phyloP scores from a whole-genome alignment of 306 rosid genomes.

The Glycine tomentella region DNA sequence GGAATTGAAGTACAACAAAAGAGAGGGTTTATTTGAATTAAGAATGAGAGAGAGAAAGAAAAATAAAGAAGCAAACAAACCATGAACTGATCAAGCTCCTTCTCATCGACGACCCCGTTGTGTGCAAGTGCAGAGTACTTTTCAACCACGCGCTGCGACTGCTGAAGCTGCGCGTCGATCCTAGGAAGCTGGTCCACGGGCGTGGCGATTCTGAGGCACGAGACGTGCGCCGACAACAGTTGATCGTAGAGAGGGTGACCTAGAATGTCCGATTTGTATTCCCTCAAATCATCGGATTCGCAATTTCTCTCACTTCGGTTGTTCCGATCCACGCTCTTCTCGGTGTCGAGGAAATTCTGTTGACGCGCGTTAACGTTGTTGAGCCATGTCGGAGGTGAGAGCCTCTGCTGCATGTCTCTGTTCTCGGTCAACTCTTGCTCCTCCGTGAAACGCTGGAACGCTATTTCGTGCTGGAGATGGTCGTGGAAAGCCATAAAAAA shows the following conservation, averaged over 20 bases:
- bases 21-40: background rate
- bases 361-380: slow-evolving; percentile 42
- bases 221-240: slow-evolving; percentile 81
- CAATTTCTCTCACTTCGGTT: slow-evolving; percentile 34
- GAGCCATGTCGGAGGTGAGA: slow-evolving; percentile 58
- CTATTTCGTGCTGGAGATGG: slow-evolving; percentile 63
- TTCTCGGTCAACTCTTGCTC: slow-evolving; percentile 44
- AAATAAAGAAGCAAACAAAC: slow-evolving; percentile 41
- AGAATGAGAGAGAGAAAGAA: background rate
- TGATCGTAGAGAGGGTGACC: slow-evolving; percentile 93
- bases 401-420: slow-evolving; percentile 52
- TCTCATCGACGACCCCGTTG: slow-evolving; percentile 55
- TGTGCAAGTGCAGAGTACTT: slow-evolving; percentile 63
- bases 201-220: slow-evolving; percentile 90
- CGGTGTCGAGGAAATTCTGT: slow-evolving; percentile 60
- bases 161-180: slow-evolving; percentile 83
- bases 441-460: slow-evolving; percentile 63
- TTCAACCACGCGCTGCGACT: slow-evolving; percentile 71
- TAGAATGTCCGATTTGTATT: slow-evolving; percentile 70
- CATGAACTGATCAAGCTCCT: slow-evolving; percentile 88
- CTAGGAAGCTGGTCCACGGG: slow-evolving; percentile 91
- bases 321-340: slow-evolving; percentile 50
- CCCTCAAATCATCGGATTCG: slow-evolving; percentile 51
- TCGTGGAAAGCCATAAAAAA: slow-evolving; percentile 67
- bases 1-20: background rate